These are phyloP conservation scores for Volvox africanus DNA, from an alignment of 139 green algal genomes.

Conservation along the genomic window DNA sequence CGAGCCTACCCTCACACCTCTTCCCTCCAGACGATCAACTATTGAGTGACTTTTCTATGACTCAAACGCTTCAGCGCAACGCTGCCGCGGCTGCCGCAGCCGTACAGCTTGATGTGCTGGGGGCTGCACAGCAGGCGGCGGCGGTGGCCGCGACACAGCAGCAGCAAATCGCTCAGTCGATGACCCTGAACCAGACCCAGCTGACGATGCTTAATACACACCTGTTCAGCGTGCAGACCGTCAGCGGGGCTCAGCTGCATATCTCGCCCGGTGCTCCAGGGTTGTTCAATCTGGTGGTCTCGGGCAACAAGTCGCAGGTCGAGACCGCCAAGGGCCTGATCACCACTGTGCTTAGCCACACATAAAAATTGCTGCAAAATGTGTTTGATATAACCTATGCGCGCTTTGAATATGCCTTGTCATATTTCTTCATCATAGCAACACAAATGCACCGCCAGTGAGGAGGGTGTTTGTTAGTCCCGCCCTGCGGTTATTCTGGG, in stretches of 20 bases:
- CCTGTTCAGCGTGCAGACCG: constrained; percentile 59
- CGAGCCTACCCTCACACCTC: background rate
- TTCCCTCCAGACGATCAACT: constrained; percentile 15
- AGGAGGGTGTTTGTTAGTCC: background rate
- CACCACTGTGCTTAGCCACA: constrained; percentile 39
- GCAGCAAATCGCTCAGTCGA: constrained; percentile 44
- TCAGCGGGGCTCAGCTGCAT: constrained; percentile 49
- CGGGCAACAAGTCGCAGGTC: constrained; percentile 40
- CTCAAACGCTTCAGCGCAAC: background rate
- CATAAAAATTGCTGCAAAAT: constrained; percentile 16
- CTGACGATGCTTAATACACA: constrained; percentile 49
- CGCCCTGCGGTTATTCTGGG: no score
- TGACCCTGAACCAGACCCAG: constrained; percentile 51
- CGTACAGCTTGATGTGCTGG: constrained; percentile 22
- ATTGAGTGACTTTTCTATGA: constrained; percentile 1
- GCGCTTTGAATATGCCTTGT: constrained; percentile 5
- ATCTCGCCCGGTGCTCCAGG: constrained; percentile 51
- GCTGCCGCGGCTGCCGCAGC: background rate
- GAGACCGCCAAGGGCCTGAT: constrained; percentile 51
- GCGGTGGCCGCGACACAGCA: background rate
- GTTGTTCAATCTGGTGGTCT: constrained; percentile 53
- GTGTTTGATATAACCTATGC: background rate
- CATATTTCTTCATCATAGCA: constrained; percentile 28
- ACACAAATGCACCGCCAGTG: background rate
- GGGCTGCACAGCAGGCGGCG: background rate